A percentile compares a stretch with the other conserved stretches of the same genome.
Conservation (phyloP, 305 asterid species). For the Fraxinus velutina region DNA sequence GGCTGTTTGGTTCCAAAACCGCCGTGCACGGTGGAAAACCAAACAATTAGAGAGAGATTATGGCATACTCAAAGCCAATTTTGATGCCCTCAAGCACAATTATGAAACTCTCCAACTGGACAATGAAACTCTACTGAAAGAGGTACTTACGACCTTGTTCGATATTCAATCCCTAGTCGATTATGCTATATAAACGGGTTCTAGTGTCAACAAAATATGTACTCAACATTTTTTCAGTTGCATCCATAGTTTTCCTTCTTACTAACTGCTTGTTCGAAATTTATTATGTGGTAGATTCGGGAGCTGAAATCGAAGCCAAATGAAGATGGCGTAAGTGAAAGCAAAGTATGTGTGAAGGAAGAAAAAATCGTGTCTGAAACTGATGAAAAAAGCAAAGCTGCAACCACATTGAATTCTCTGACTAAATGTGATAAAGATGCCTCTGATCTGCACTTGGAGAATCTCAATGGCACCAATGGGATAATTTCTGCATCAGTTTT, state of each 20-base stretch:
- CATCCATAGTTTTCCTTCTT: background rate
- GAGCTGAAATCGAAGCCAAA: conserved; percentile 58
- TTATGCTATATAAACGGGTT: background rate
- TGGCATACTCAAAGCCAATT: conserved; percentile 59
- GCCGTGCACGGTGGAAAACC: conserved; percentile 91
- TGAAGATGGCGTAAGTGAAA: conserved; percentile 33
- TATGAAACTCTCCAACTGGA: conserved; percentile 54
- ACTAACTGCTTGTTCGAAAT: background rate
- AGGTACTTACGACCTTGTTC: conserved; percentile 41
- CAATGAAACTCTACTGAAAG: conserved; percentile 55
- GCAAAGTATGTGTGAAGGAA: conserved; percentile 44
- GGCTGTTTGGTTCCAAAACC: conserved; percentile 95
- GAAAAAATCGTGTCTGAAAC: conserved; percentile 45
- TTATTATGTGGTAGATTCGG: conserved; percentile 34
- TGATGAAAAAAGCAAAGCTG: conserved; percentile 24
- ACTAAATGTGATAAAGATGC: conserved; percentile 27
- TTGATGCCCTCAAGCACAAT: conserved; percentile 56
- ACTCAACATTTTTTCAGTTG: background rate
- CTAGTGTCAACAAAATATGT: background rate
- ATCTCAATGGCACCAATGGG: conserved; percentile 17
- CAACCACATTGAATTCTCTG: background rate
- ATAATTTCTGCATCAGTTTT: conserved; percentile 26
- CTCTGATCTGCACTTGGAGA: conserved; percentile 32
- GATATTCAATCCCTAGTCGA: background rate
- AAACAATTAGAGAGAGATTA: conserved; percentile 85